phyloP scores from a whole-genome alignment of 176 grass and related monocot genomes.

The Musa beccarii region DNA sequence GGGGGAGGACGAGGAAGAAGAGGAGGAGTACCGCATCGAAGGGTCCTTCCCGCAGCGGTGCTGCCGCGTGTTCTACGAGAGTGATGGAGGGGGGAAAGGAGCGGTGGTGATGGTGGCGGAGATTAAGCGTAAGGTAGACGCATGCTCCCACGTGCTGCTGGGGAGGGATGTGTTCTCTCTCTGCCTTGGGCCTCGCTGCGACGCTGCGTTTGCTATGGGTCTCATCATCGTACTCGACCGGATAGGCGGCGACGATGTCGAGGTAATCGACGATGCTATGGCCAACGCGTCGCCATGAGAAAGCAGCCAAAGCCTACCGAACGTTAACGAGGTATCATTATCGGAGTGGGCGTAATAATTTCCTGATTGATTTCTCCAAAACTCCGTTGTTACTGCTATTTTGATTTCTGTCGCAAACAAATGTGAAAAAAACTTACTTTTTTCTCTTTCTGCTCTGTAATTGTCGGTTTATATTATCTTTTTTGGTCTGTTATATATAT shows the following conservation, averaged over 20 bases:
- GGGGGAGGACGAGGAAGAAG: neutral
- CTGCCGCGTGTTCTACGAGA: constrained; percentile 45
- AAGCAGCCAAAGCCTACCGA: neutral
- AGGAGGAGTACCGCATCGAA: constrained; percentile 67
- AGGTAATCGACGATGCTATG: constrained; percentile 18
- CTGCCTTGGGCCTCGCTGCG: constrained; percentile 47
- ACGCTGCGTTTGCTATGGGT: constrained; percentile 81
- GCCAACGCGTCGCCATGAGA: neutral
- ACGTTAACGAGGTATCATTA: neutral
- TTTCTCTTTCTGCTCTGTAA: too few relatives aligned
- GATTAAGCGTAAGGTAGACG: constrained; percentile 79
- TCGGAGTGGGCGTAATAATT: too few relatives aligned
- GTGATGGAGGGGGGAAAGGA: neutral
- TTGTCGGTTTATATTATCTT: too few relatives aligned
- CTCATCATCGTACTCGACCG: constrained; percentile 79
- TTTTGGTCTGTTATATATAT: too few relatives aligned
- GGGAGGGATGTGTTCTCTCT: constrained; percentile 81
- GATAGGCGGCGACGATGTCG: constrained; percentile 47
- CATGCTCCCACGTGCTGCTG: constrained; percentile 54
- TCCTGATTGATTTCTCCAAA: too few relatives aligned
- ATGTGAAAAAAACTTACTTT: too few relatives aligned
- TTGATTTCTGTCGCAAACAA: too few relatives aligned
- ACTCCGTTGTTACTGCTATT: too few relatives aligned
- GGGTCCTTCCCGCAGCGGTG: constrained; percentile 67
- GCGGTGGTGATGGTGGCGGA: constrained; percentile 45